phyloP scores from a whole-genome alignment of 1,284 basidiomycete genomes.

The Vanrija sp. region DNA sequence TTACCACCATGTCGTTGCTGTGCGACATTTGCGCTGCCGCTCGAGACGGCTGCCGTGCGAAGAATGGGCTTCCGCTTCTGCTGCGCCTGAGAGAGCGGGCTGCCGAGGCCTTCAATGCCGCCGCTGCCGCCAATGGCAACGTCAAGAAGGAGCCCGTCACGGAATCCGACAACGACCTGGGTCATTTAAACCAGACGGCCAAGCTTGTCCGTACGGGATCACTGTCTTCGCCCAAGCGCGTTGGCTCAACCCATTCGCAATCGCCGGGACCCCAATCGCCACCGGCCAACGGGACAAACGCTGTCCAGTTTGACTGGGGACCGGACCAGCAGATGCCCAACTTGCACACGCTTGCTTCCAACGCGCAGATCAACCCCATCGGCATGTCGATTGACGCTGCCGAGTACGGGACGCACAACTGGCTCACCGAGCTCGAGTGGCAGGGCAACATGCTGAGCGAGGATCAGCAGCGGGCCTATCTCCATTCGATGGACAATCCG shows the following conservation, averaged over 20 bases:
- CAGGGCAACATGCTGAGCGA: neutral
- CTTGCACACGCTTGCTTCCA: neutral
- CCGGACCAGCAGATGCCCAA: neutral
- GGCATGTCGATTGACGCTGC: neutral
- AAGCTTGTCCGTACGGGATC: conserved; percentile 26
- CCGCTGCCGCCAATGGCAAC: neutral
- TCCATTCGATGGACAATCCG: too few relatives aligned
- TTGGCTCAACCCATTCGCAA: neutral
- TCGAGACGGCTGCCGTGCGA: conserved; percentile 39
- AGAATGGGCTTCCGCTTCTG: conserved; percentile 37
- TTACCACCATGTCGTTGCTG: conserved; percentile 37
- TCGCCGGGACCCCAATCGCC: neutral
- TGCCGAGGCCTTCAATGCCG: conserved; percentile 22
- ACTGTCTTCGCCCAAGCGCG: neutral
- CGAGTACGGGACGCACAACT: neutral
- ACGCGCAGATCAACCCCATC: neutral
- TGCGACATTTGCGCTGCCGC: conserved; percentile 42
- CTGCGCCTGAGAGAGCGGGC: conserved; percentile 36
- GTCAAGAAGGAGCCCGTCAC: neutral
- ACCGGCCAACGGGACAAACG: neutral
- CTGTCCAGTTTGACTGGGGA: neutral
- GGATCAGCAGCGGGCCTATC: conserved; percentile 4
- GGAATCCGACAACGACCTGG: conserved; percentile 34
- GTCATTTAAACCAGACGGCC: conserved; percentile 29
- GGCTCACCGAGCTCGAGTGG: neutral